phyloP scores from a whole-genome alignment of 2,329 filamentous ascomycete genomes.

The Fusarium subtropicale region DNA sequence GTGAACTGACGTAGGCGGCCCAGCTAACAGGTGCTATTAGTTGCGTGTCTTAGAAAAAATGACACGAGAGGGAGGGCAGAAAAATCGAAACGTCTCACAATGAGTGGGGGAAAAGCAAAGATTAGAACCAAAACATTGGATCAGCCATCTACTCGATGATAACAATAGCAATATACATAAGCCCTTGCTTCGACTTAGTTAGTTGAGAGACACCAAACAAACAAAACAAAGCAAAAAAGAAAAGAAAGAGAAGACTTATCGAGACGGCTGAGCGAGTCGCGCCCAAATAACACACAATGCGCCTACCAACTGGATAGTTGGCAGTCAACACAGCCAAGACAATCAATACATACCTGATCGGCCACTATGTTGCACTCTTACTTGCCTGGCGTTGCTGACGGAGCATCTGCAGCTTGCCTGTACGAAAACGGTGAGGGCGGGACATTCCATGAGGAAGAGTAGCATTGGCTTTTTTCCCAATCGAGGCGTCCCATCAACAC shows the following conservation, averaged over 20 bases:
- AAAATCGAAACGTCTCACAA: conserved; percentile 8
- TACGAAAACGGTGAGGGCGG: conserved; percentile 44
- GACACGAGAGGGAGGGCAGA: background rate
- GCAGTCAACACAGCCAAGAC: background rate
- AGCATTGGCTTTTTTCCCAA: background rate
- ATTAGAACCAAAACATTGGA: background rate
- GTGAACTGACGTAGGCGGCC: conserved; percentile 21
- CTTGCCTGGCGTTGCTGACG: conserved; percentile 3
- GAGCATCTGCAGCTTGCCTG: conserved; percentile 37
- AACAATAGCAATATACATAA: background rate
- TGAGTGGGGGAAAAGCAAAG: conserved; percentile 2
- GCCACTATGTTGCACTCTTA: background rate
- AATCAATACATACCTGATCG: background rate
- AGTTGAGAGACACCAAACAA: background rate
- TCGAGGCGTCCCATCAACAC: background rate
- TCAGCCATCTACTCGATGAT: background rate
- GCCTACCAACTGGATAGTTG: background rate
- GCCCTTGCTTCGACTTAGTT: background rate
- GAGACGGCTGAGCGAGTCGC: background rate
- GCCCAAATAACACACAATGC: conserved; percentile 3
- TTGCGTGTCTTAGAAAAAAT: background rate
- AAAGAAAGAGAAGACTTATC: background rate
- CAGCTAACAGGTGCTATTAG: background rate
- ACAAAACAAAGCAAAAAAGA: background rate
- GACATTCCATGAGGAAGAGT: conserved; percentile 13